Evolutionary conservation across 2,329 filamentous ascomycete species (phyloP).

Genomic region (Seiridium cupressi): DNA sequence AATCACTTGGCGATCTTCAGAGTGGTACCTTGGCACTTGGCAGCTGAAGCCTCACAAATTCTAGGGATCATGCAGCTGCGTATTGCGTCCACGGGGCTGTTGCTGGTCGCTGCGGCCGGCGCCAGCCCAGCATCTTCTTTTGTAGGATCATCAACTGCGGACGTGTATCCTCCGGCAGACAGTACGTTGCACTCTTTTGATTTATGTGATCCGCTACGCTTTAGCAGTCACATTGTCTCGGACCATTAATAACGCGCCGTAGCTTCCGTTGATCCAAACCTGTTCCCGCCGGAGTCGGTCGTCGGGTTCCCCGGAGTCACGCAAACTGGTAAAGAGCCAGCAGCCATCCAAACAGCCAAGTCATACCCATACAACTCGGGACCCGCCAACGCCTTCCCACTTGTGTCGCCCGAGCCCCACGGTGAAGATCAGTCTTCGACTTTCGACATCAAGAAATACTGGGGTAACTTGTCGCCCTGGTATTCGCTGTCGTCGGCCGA

Average conservation of each 20-base stretch:
- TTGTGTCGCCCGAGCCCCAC: slow-evolving; percentile 23
- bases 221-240: background rate
- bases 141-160: slow-evolving; percentile 15
- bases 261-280: slow-evolving; percentile 25
- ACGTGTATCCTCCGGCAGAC: slow-evolving; percentile 17
- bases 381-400: slow-evolving; percentile 26
- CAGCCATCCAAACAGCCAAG: slow-evolving; percentile 25
- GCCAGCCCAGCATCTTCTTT: slow-evolving; percentile 8
- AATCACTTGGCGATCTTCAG: background rate
- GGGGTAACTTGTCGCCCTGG: slow-evolving; percentile 32
- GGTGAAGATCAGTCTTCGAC: slow-evolving; percentile 18
- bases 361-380: slow-evolving; percentile 25
- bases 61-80: background rate
- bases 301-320: slow-evolving; percentile 27
- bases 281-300: slow-evolving; percentile 27
- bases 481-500: slow-evolving; percentile 30
- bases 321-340: slow-evolving; percentile 25
- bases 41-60: background rate
- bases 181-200: slow-evolving; percentile 12
- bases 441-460: slow-evolving; percentile 29
- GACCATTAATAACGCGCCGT: background rate
- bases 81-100: background rate
- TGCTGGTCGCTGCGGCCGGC: background rate
- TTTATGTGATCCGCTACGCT: too few species aligned
- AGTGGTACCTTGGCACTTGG: background rate